phyloP scores from a whole-genome alignment of 1,284 basidiomycete genomes.

The Puccinia novopanici region DNA sequence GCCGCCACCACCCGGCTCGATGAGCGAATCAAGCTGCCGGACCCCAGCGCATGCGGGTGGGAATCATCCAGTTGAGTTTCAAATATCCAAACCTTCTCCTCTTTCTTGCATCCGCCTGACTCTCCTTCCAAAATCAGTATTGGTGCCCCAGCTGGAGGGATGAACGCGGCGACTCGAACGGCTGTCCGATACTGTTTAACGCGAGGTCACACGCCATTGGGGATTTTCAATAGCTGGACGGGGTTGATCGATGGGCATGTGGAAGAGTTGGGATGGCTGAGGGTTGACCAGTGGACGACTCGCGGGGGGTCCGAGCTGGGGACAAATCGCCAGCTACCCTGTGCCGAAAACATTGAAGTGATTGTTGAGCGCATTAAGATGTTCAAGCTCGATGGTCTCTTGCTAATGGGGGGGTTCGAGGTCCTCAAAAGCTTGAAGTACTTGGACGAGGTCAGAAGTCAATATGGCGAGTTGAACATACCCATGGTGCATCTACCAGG shows the following conservation, averaged over 20 bases:
- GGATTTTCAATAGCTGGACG: constrained; percentile 91
- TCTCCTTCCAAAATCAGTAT: constrained; percentile 66
- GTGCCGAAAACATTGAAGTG: constrained; percentile 74
- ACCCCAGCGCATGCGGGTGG: constrained; percentile 76
- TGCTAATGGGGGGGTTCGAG: constrained; percentile 96
- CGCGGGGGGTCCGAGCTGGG: constrained; percentile 98
- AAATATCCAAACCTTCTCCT: background rate
- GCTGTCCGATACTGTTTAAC: constrained; percentile 89
- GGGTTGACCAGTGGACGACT: constrained; percentile 93
- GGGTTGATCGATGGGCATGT: constrained; percentile 88
- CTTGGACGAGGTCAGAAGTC: constrained; percentile 75
- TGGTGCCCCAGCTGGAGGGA: constrained; percentile 95
- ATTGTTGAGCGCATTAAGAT: constrained; percentile 88
- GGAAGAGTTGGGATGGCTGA: constrained; percentile 86
- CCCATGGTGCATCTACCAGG: constrained; percentile 84
- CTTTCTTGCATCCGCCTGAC: background rate
- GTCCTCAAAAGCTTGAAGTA: constrained; percentile 78
- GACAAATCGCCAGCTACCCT: constrained; percentile 86
- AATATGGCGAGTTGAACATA: constrained; percentile 88
- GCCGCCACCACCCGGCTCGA: constrained; percentile 70
- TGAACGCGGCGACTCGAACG: constrained; percentile 95
- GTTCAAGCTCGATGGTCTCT: constrained; percentile 75
- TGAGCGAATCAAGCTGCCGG: constrained; percentile 67
- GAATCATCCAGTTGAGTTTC: constrained; percentile 80
- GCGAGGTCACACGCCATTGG: constrained; percentile 86